Evolutionary conservation across 2,329 filamentous ascomycete species (phyloP), one percentile per base, ranked within the genome.

Genomic region (Colletotrichum cuscutae): DNA sequence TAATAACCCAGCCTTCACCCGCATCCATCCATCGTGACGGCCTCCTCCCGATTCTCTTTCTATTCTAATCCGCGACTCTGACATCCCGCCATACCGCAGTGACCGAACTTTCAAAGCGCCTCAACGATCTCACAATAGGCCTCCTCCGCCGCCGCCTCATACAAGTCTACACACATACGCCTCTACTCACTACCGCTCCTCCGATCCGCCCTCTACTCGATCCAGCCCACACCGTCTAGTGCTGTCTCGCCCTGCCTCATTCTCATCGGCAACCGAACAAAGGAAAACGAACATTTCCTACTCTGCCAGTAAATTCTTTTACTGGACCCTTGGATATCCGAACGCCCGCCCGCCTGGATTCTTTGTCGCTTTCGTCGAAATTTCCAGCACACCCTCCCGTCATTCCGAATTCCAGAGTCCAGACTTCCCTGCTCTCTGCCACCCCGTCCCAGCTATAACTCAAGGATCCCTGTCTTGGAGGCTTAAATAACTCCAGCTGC

Each of bases 1-100:
- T 72, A 70, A 65, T 72, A 72, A 72, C 66, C 70, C 70, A 69
- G 66, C 70, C 35, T 28, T 68, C 70, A 54, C 62, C 70, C 70
- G 67, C 70, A 8, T 65, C 60, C 28, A 24, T 53, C 8, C 59
- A 15, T 70, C 70, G 52, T 57, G 70, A 72, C 60, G 35, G 46
- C 66, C 28, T 65, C 60, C 37, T 49, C 32, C 8, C 35, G 66
- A 46, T 5, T 42, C 54, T 69, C 49, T 26, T 63, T 32, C 35
- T 61, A 49, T 62, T 30, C 13, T 12, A 22, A 37, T n/a, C 60
- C 26, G 22, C 59, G 13, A 24, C 26, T 49, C 11, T 30, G 28
- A 15, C 13, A 24, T 15, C 22, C 35, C 24, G 30, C 22, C 68
- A 35, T 37, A 65, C 60, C 66, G 60, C 54, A 64, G 35, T 72